Evolutionary conservation across 176 grass and related monocot species (phyloP).

Genomic region (Rhipidocladum racemiflorum): DNA sequence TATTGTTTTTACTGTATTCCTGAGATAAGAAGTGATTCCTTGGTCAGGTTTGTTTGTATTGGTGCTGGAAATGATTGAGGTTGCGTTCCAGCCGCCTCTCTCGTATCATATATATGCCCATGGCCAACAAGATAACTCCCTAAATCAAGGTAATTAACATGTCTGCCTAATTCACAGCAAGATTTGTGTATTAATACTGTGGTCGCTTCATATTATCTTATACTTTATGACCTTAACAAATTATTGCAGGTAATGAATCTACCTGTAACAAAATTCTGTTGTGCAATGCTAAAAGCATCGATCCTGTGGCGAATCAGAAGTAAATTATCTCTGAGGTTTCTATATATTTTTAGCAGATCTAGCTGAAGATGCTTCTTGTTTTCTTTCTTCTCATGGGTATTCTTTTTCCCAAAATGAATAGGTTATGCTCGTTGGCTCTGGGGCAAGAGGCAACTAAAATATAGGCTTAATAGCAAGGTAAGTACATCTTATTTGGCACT

Average conservation of each 20-base stretch:
- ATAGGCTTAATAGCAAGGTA: neutral
- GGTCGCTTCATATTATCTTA: neutral
- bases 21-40: neutral
- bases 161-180: neutral
- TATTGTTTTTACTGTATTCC: neutral
- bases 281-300: neutral
- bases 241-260: neutral
- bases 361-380: neutral
- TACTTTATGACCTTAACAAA: neutral
- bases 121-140: neutral
- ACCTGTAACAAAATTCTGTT: neutral
- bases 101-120: neutral
- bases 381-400: neutral
- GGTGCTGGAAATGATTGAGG: neutral
- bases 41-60: neutral
- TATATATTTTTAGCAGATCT: neutral
- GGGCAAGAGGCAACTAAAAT: neutral
- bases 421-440: neutral
- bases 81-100: neutral
- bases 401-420: neutral
- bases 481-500: conserved; percentile 12
- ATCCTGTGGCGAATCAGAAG: neutral
- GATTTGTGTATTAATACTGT: neutral
- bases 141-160: conserved; percentile 5
- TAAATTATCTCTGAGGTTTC: neutral